Conservation (phyloP, 805 yeast species). For the Nakazawaea ambrosiae region DNA sequence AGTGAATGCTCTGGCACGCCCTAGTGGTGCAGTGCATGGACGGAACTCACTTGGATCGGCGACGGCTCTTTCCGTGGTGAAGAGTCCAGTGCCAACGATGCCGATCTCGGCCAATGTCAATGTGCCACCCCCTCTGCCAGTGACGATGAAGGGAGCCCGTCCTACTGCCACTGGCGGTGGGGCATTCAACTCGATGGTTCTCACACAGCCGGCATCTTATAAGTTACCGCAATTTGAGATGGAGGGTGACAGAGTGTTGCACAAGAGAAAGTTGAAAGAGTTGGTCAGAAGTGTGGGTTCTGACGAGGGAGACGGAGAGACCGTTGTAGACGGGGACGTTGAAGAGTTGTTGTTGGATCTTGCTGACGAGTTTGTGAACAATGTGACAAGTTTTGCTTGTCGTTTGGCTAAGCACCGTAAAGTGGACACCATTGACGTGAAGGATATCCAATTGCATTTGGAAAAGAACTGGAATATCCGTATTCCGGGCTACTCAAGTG, state of each 20-base stretch:
- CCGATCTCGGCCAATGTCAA: constrained; percentile 67
- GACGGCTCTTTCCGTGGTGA: constrained; percentile 22
- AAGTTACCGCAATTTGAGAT: constrained; percentile 79
- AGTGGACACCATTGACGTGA: constrained; percentile 77
- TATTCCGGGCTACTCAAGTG: constrained; percentile 88
- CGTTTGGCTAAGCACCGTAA: constrained; percentile 92
- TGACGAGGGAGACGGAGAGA: constrained; percentile 87
- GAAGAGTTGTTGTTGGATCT: constrained; percentile 85
- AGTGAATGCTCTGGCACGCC: constrained; percentile 43
- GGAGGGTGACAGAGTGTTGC: constrained; percentile 74
- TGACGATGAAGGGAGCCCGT: constrained; percentile 57
- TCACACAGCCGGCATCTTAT: constrained; percentile 69
- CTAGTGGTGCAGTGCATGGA: constrained; percentile 19
- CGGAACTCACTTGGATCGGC: constrained; percentile 12
- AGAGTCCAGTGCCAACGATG: constrained; percentile 55
- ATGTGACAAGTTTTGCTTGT: constrained; percentile 91
- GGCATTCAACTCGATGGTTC: constrained; percentile 61
- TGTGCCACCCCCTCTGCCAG: constrained; percentile 60
- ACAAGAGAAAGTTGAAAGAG: constrained; percentile 85
- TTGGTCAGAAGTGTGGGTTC: constrained; percentile 75
- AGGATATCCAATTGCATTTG: constrained; percentile 85
- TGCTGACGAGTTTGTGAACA: constrained; percentile 91
- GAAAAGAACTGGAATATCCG: constrained; percentile 94
- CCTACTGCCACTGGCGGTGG: constrained; percentile 84
- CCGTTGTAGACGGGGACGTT: constrained; percentile 90